Evolutionary conservation across 176 grass and related monocot genomes (phyloP), one percentile per base, ranked within the genome.

Genomic region (Aechmea fasciata): DNA sequence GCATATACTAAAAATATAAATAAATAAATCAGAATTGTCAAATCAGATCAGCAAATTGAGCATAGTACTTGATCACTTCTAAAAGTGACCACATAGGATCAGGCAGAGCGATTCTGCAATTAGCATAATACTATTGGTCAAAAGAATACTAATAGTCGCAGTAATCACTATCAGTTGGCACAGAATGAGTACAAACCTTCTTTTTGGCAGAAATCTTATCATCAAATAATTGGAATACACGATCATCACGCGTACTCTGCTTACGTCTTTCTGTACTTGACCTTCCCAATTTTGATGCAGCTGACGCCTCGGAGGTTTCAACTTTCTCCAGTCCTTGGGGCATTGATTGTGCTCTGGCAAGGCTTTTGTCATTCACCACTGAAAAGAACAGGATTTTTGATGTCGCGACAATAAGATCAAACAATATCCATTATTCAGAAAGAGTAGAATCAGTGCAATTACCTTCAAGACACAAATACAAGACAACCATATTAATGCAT

Each of bases 171-270:
- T 61, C n/a, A 33, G 18, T 17, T 24, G 20, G 3, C 25, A 47
- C 66, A 50, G 29, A 73, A 63, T 49, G 57, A 12, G 65, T 22
- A 11, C 64, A 51, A 51, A 80, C 94, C 86, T 90, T 99, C 76
- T 90, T 86, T 67, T 63, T 97, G 47, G 70, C 48, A 69, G 93
- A 79, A 73, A 97, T 83, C 48, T 77, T 90, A 70, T 90, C 94
- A 80, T 87, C 82, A 24, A 93, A 74, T 64, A 97, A 66, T 79
- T 93, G 87, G 63, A 68, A 74, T 64, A 84, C 24, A 75, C 89
- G 86, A 64, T 92, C 84, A 64, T 74, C 48, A 24, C 33, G 72
- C 51, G 55, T 78, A 28, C 57, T 80, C 77, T 91, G 89, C 11
- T n/a, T 65, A 47, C 20, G 76, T 11, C 82, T 84, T 79, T 91